These are phyloP conservation scores for Crithidia bombi DNA, from an alignment of 208 protist genomes.

Conservation along the genomic window DNA sequence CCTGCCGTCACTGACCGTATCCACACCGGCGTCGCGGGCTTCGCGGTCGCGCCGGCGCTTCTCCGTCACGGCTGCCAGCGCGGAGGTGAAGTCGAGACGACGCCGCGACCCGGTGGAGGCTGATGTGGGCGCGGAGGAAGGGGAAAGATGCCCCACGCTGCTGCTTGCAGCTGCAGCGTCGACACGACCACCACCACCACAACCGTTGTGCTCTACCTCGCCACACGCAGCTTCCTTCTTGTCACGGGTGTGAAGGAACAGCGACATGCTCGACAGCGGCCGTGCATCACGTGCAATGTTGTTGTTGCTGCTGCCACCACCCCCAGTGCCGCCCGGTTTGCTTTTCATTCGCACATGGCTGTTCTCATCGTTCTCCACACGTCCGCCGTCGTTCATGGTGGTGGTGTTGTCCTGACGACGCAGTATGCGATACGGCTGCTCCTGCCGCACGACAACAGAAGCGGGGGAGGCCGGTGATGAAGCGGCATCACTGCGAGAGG, in stretches of 20 bases:
- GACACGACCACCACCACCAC: not conserved
- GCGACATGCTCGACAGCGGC: not conserved
- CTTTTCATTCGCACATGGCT: not conserved
- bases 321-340: not conserved
- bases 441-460: not conserved
- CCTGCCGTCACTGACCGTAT: not conserved
- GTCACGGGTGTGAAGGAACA: not conserved
- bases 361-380: slow-evolving; percentile 7
- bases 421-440: slow-evolving; percentile 19
- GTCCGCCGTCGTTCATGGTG: not conserved
- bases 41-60: slow-evolving; percentile 43
- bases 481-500: not conserved
- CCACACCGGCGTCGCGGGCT: slow-evolving; percentile 9
- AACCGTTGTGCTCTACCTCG: not conserved
- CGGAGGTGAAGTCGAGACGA: slow-evolving; percentile 43
- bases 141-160: not conserved
- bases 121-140: not conserved
- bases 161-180: not conserved
- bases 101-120: slow-evolving; percentile 14
- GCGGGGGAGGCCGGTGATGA: not conserved
- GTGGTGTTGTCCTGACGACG: not conserved
- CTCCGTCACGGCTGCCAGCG: slow-evolving; percentile 43
- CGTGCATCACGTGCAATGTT: not conserved
- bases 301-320: too few species aligned
- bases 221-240: not conserved